phyloP scores from a whole-genome alignment of 371 early-diverging fungal genomes.

The Coelomomyces lativittatus region DNA sequence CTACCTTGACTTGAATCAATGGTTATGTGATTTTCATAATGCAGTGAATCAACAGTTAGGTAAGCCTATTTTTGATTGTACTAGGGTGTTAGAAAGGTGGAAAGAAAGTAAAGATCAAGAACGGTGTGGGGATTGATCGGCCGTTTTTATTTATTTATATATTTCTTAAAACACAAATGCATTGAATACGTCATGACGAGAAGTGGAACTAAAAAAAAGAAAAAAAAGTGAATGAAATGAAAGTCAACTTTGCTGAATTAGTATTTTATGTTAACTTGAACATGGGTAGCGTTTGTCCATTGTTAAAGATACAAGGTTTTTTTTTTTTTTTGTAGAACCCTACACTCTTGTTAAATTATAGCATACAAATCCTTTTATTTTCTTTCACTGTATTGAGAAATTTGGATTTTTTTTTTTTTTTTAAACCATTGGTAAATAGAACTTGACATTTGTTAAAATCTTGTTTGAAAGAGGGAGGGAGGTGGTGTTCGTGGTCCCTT shows the following conservation, averaged over 20 bases:
- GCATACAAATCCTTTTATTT: no score
- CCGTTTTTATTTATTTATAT: background rate
- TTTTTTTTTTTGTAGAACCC: no score
- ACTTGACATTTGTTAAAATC: no score
- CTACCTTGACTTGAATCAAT: slow-evolving; percentile 24
- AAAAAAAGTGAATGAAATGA: background rate
- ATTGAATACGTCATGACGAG: no score
- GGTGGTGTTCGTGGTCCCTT: no score
- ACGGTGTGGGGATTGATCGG: background rate
- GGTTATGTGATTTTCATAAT: slow-evolving; percentile 91
- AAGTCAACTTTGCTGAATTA: background rate
- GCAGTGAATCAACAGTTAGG: slow-evolving; percentile 76
- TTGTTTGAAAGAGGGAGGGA: no score
- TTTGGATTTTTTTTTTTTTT: no score
- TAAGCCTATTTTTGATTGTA: slow-evolving; percentile 80
- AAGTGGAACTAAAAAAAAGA: background rate
- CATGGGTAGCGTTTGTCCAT: background rate
- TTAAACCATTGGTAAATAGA: no score
- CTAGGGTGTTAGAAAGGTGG: slow-evolving; percentile 53
- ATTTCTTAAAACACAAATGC: background rate
- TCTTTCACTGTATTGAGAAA: no score
- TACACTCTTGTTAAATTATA: no score
- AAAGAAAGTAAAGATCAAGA: background rate
- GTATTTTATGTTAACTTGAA: background rate
- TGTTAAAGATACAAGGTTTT: no score